Evolutionary conservation across 768 basidiomycete species (phyloP).

Genomic region (Myochromella boudieri): DNA sequence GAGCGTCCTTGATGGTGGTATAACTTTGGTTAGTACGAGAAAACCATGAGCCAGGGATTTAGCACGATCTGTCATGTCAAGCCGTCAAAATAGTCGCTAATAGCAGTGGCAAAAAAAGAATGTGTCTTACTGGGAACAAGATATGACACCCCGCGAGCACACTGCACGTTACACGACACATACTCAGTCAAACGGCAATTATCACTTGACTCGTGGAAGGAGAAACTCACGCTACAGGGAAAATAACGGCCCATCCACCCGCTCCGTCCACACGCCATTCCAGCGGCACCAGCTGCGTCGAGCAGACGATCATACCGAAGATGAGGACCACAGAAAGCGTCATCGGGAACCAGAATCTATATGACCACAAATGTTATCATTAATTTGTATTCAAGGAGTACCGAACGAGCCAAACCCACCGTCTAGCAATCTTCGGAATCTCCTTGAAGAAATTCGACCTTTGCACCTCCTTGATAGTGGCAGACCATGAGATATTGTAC

Average conservation of each 20-base stretch:
- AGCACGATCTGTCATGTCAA: slow-evolving; percentile 38
- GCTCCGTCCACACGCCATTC: slow-evolving; percentile 58
- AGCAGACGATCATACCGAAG: slow-evolving; percentile 53
- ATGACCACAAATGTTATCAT: too few relatives aligned
- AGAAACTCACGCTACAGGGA: slow-evolving; percentile 66
- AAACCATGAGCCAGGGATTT: slow-evolving; percentile 62
- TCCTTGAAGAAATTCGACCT: slow-evolving; percentile 90
- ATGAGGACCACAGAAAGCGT: slow-evolving; percentile 55
- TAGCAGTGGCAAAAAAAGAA: neutral
- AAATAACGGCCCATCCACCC: slow-evolving; percentile 66
- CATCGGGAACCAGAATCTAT: slow-evolving; percentile 59
- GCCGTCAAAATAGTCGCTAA: neutral
- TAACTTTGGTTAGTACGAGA: slow-evolving; percentile 55
- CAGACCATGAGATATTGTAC: slow-evolving; percentile 56
- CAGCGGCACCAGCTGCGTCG: slow-evolving; percentile 45
- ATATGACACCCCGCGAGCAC: slow-evolving; percentile 64
- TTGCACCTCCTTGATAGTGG: slow-evolving; percentile 80
- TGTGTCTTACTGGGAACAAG: slow-evolving; percentile 60
- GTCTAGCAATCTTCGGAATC: slow-evolving; percentile 76
- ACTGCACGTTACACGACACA: slow-evolving; percentile 57
- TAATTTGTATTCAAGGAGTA: too few relatives aligned
- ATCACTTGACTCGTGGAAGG: too few relatives aligned
- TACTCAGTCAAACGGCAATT: slow-evolving; percentile 49
- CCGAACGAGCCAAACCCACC: too few relatives aligned
- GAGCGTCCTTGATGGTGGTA: too few relatives aligned